A percentile compares a stretch with the other conserved stretches of the same genome.
Conservation (phyloP, 495 filamentous ascomycete genomes). For the Neurospora sublineolata region DNA sequence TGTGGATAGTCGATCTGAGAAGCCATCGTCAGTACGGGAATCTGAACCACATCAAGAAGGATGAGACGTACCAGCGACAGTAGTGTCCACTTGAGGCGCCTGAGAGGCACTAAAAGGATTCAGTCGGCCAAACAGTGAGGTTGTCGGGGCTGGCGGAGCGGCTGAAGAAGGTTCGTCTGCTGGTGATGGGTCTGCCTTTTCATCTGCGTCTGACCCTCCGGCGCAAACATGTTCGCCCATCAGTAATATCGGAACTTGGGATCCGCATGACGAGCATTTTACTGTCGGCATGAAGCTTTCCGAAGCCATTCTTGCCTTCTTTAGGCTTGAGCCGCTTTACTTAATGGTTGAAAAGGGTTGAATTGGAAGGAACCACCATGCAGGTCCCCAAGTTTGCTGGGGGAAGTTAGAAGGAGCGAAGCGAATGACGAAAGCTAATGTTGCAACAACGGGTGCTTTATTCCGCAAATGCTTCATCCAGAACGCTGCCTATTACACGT, state of each 20-base stretch:
- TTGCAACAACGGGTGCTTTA: background rate
- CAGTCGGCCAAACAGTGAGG: slow-evolving; percentile 30
- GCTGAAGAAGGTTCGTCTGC: slow-evolving; percentile 15
- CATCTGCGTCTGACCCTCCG: slow-evolving; percentile 21
- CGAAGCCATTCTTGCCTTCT: slow-evolving; percentile 39
- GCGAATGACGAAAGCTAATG: background rate
- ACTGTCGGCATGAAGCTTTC: slow-evolving; percentile 75
- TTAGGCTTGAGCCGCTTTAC: slow-evolving; percentile 10
- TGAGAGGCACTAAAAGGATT: slow-evolving; percentile 20
- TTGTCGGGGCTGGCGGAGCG: slow-evolving; percentile 16
- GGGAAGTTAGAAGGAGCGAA: background rate
- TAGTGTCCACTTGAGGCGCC: slow-evolving; percentile 41
- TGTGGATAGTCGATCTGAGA: slow-evolving; percentile 50
- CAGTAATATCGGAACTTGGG: slow-evolving; percentile 74
- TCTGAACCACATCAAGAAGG: background rate
- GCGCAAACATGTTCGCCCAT: slow-evolving; percentile 87
- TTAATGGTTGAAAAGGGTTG: slow-evolving; percentile 1
- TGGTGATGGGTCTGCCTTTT: slow-evolving; percentile 15
- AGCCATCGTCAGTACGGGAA: slow-evolving; percentile 18
- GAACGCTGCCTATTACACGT: background rate
- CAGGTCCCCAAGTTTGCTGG: background rate
- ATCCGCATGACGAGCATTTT: slow-evolving; percentile 87
- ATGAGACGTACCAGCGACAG: slow-evolving; percentile 43
- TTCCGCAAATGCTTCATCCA: background rate
- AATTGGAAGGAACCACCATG: background rate